Base-by-base conservation (phyloP, 2,329 filamentous ascomycete genomes). In the Ophiostoma himal-ulmi region DNA sequence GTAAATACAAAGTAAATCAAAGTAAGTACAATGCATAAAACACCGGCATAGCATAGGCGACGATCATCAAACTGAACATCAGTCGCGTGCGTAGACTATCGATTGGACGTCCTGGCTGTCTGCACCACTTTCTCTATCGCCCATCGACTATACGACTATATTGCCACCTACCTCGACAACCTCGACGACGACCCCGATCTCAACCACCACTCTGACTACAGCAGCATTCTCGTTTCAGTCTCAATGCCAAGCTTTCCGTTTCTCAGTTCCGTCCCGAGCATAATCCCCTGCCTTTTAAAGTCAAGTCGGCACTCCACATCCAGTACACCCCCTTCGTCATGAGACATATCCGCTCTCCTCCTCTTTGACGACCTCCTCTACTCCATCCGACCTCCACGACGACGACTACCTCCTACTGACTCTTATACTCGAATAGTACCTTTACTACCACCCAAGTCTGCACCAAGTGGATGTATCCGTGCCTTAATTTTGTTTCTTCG, bases 251-350 rank as follows among this genome's bases (percentile, higher is more conserved):
- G 44, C 14, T 48, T 48, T 17, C 22, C 52, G 52, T 57, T 57
- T 57, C 52, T 57, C 52, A 26, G 52, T 57, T 57, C 52, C 52
- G 52, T 57, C 52, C 52, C 52, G 52, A 30, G 52, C n/a, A 26
- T 13, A 8, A 26, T n/a, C 13, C 13, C 11, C 52, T 57, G 22
- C 11, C 52, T 26, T 57, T 57, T 30, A 57, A 22, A 57, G 52
- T 57, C 30, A 57, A 30, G 52, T 57, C 52, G 52, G n/a, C 52
- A 57, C 52, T 57, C 52, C 52, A 57, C 52, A 57, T 26, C n/a
- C 6, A 57, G 52, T 57, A 22, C 52, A 57, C 22, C 52, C 52
- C 52, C 52, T 57, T 57, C 52, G 26, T 57, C 52, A 57, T 57
- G 52, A 57, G 52, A 57, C 52, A 26, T 22, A 57, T 57, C 52